A percentile compares a stretch with the other conserved stretches of the same genome.
Evolutionary conservation across 78 protist genomes (phyloP).

Genomic region (Dictyostelium firmibasis): DNA sequence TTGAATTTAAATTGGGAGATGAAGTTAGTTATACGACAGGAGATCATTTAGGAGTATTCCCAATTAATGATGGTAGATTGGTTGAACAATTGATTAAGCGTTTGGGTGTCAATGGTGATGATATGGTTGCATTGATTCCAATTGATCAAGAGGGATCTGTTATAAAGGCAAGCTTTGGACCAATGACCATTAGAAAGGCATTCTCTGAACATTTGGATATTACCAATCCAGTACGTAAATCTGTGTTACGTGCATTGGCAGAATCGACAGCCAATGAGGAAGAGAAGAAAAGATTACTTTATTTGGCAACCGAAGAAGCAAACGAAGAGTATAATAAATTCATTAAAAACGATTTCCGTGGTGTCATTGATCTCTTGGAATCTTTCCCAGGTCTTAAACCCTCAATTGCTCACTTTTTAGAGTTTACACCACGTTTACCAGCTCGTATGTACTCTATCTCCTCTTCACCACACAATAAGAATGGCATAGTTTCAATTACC

Average conservation of each 20-base stretch:
- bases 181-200: conserved; percentile 54
- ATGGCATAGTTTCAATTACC: conserved; percentile 78
- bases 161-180: conserved; percentile 66
- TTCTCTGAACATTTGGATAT: conserved; percentile 51
- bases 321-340: conserved; percentile 55
- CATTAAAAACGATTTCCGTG: conserved; percentile 43
- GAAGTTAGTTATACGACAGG: conserved; percentile 81
- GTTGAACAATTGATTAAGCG: conserved; percentile 62
- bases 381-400: conserved; percentile 63
- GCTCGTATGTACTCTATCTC: conserved; percentile 96
- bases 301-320: conserved; percentile 56
- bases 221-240: conserved; percentile 74
- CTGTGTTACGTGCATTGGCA: conserved; percentile 42
- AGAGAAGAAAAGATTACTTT: conserved; percentile 31
- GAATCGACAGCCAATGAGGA: conserved; percentile 35
- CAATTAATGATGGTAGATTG: conserved; percentile 74
- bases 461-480: conserved; percentile 75
- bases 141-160: conserved; percentile 53
- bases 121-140: conserved; percentile 43
- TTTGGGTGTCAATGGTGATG: conserved; percentile 47
- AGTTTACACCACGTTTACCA: conserved; percentile 89
- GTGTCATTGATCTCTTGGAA: conserved; percentile 61
- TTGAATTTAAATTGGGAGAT: conserved; percentile 55
- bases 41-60: conserved; percentile 90
- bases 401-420: conserved; percentile 87